These are phyloP conservation scores for Domatiomyces globalis DNA, from an alignment of 2,329 filamentous ascomycete species.

Conservation along the genomic window DNA sequence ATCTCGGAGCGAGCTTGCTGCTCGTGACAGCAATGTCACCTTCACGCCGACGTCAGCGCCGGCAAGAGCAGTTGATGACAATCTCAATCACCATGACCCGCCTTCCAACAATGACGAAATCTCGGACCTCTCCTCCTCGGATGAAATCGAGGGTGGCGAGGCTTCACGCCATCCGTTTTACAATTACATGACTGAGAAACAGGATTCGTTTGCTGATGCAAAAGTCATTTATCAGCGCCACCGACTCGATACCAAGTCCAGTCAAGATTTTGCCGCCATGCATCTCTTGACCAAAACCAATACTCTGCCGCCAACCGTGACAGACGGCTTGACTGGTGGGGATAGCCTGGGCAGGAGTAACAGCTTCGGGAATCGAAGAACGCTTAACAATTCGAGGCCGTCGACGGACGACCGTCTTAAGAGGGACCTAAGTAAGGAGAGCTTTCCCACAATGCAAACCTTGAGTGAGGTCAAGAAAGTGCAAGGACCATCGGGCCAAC, in stretches of 20 bases:
- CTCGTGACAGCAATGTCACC: background rate
- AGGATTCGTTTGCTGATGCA: constrained; percentile 84
- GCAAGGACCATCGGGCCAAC: constrained; percentile 8
- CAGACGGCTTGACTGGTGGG: constrained; percentile 10
- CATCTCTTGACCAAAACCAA: constrained; percentile 23
- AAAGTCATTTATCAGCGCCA: constrained; percentile 93
- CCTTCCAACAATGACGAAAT: constrained; percentile 4
- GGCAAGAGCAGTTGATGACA: background rate
- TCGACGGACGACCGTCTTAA: background rate
- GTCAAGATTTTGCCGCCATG: constrained; percentile 22
- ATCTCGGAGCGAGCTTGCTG: background rate
- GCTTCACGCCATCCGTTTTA: constrained; percentile 51
- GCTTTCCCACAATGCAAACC: constrained; percentile 13
- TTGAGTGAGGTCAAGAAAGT: background rate
- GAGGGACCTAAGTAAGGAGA: constrained; percentile 3
- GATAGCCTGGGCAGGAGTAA: constrained; percentile 14
- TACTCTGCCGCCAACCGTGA: constrained; percentile 14
- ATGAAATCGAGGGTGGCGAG: constrained; percentile 10
- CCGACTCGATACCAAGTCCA: constrained; percentile 42
- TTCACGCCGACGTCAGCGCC: background rate
- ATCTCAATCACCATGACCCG: constrained; percentile 3
- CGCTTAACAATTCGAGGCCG: constrained; percentile 9
- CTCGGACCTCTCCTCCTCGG: constrained; percentile 8
- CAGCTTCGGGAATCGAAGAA: constrained; percentile 16
- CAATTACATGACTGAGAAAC: constrained; percentile 84